Conservation (phyloP, 495 filamentous ascomycete genomes). For the Trichocladium uniseriatum region DNA sequence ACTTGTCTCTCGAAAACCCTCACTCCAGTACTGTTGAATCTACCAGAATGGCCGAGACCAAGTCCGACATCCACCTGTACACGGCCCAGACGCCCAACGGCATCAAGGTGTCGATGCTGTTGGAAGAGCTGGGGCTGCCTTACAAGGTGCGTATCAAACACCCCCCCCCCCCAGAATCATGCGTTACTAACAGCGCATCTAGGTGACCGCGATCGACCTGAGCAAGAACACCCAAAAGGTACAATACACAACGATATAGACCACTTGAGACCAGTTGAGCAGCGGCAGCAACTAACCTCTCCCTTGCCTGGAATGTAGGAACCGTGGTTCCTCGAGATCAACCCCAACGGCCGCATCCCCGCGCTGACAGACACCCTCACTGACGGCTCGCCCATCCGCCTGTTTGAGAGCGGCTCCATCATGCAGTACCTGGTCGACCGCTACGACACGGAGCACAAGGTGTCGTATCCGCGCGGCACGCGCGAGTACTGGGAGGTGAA, state of each 20-base stretch:
- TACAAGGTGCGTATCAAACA: slow-evolving; percentile 39
- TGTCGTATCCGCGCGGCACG: slow-evolving; percentile 66
- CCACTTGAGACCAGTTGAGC: background rate
- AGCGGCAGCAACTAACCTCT: slow-evolving; percentile 6
- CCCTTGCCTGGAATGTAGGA: slow-evolving; percentile 16
- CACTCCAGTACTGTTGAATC: background rate
- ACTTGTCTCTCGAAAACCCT: background rate
- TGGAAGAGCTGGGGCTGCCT: slow-evolving; percentile 75
- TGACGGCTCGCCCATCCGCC: slow-evolving; percentile 61
- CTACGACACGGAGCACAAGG: slow-evolving; percentile 77
- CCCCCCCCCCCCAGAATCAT: background rate
- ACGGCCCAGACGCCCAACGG: slow-evolving; percentile 61
- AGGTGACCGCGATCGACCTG: slow-evolving; percentile 58
- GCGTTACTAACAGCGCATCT: background rate
- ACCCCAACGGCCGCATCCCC: slow-evolving; percentile 94
- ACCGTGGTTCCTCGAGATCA: slow-evolving; percentile 81
- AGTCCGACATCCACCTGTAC: slow-evolving; percentile 39
- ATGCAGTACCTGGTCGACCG: slow-evolving; percentile 74
- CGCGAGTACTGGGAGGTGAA: slow-evolving; percentile 70
- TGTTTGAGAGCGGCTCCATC: slow-evolving; percentile 83
- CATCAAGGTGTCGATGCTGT: slow-evolving; percentile 73
- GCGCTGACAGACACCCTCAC: slow-evolving; percentile 69
- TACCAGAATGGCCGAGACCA: slow-evolving; percentile 17
- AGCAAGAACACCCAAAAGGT: slow-evolving; percentile 59
- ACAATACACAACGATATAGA: background rate